phyloP scores from a whole-genome alignment of 2,329 filamentous ascomycete genomes.

The Colletotrichum musae region DNA sequence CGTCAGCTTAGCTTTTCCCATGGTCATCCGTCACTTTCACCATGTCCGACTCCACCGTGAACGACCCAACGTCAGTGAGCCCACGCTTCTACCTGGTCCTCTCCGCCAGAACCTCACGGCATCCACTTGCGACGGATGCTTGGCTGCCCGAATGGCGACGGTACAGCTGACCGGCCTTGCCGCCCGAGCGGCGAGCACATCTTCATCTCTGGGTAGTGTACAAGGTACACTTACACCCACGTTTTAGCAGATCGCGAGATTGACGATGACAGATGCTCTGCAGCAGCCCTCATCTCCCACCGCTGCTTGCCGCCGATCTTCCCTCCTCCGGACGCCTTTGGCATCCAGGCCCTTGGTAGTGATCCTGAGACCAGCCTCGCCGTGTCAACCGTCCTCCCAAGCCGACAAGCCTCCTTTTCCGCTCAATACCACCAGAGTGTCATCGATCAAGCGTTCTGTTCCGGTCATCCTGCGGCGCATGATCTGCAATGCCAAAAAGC shows the following conservation, averaged over 20 bases:
- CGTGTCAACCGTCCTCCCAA: constrained; percentile 14
- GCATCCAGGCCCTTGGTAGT: background rate
- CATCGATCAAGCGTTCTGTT: background rate
- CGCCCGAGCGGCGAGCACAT: background rate
- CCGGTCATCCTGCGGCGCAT: constrained; percentile 12
- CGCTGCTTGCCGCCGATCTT: constrained; percentile 7
- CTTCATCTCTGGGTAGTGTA: background rate
- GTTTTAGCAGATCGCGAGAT: constrained; percentile 18
- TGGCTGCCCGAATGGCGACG: constrained; percentile 7
- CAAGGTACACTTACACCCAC: constrained; percentile 2
- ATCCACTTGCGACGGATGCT: constrained; percentile 23
- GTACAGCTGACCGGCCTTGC: background rate
- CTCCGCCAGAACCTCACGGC: constrained; percentile 19
- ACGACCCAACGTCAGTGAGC: constrained; percentile 17
- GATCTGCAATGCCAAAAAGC: constrained; percentile 21
- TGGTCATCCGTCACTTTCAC: background rate
- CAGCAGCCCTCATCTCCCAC: constrained; percentile 5
- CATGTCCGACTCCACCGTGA: constrained; percentile 6
- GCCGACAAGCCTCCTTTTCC: constrained; percentile 6
- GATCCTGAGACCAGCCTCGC: background rate
- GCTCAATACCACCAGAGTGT: background rate
- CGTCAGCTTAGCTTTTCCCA: no score
- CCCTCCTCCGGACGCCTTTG: background rate
- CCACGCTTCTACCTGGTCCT: constrained; percentile 17
- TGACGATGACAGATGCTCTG: constrained; percentile 15